Evolutionary conservation across 257 asterid species (phyloP).

Genomic region (Leonotis leonurus): DNA sequence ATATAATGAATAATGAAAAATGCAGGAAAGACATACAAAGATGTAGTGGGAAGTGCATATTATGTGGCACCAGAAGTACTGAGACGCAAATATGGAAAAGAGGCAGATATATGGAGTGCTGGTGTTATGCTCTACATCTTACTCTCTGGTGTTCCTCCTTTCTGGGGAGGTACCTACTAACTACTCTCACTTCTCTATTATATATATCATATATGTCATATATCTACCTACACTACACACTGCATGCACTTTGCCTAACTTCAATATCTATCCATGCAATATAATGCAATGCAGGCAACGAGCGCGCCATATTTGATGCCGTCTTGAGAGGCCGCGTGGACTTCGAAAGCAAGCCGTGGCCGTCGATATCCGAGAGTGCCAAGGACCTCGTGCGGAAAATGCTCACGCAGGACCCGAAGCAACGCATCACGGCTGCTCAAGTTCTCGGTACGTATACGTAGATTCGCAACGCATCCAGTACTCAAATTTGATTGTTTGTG

Average conservation of each 20-base stretch:
- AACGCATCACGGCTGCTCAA: slow-evolving; percentile 67
- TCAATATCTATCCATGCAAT: too few species aligned
- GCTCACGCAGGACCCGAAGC: slow-evolving; percentile 57
- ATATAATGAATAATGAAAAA: too few species aligned
- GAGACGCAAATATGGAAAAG: slow-evolving; percentile 67
- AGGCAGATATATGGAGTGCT: slow-evolving; percentile 80
- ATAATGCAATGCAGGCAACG: slow-evolving; percentile 48
- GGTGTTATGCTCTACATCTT: slow-evolving; percentile 80
- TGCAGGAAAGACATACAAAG: slow-evolving; percentile 69
- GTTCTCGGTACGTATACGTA: slow-evolving; percentile 59
- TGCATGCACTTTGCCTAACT: too few species aligned
- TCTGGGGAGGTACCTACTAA: slow-evolving; percentile 93
- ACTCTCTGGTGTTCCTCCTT: slow-evolving; percentile 85
- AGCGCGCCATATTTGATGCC: slow-evolving; percentile 67
- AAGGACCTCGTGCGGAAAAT: slow-evolving; percentile 70
- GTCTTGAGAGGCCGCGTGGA: slow-evolving; percentile 53
- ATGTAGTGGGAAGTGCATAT: slow-evolving; percentile 80
- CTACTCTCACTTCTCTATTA: too few species aligned
- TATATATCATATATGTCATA: too few species aligned
- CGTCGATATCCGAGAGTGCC: slow-evolving; percentile 59
- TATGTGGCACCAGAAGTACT: slow-evolving; percentile 87
- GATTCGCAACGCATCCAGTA: too few species aligned
- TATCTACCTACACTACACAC: too few species aligned
- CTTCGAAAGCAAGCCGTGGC: slow-evolving; percentile 70
- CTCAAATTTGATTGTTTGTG: too few species aligned